These are phyloP conservation scores for Saturnispora quitensis DNA, from an alignment of 805 yeast genomes.

Conservation along the genomic window DNA sequence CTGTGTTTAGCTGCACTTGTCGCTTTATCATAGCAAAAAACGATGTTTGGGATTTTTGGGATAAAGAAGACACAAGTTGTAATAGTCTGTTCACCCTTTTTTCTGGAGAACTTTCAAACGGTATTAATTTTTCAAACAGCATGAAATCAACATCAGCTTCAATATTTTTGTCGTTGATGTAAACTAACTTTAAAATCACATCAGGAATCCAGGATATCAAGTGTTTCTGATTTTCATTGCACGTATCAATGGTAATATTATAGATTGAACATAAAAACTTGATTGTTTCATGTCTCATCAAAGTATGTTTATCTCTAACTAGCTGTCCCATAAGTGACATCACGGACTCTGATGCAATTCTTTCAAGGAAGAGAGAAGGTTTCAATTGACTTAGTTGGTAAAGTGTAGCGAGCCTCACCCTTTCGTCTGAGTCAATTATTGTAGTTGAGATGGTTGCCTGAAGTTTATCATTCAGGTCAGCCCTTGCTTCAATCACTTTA, in stretches of 20 bases:
- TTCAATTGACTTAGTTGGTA: slow-evolving; percentile 40
- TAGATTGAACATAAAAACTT: slow-evolving; percentile 46
- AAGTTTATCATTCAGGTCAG: slow-evolving; percentile 42
- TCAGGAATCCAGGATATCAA: slow-evolving; percentile 51
- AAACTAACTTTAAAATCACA: slow-evolving; percentile 52
- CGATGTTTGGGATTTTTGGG: slow-evolving; percentile 50
- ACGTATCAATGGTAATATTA: slow-evolving; percentile 31
- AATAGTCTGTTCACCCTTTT: slow-evolving; percentile 48
- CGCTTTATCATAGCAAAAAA: slow-evolving; percentile 62
- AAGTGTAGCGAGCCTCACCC: slow-evolving; percentile 58
- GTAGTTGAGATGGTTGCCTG: slow-evolving; percentile 55
- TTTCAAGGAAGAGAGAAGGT: slow-evolving; percentile 36
- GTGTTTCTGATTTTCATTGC: slow-evolving; percentile 19
- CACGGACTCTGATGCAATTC: slow-evolving; percentile 38
- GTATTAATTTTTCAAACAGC: slow-evolving; percentile 52
- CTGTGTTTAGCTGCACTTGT: slow-evolving; percentile 52
- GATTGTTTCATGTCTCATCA: slow-evolving; percentile 55
- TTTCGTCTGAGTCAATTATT: slow-evolving; percentile 65
- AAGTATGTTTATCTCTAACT: slow-evolving; percentile 60
- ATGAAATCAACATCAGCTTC: slow-evolving; percentile 56
- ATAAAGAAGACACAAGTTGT: slow-evolving; percentile 38
- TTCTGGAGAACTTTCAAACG: slow-evolving; percentile 35
- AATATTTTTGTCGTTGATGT: slow-evolving; percentile 61
- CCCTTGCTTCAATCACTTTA: slow-evolving; percentile 34
- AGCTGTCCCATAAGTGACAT: slow-evolving; percentile 51